Conservation (phyloP, 108 stramenopile genomes). For the Cyclotella atomus region DNA sequence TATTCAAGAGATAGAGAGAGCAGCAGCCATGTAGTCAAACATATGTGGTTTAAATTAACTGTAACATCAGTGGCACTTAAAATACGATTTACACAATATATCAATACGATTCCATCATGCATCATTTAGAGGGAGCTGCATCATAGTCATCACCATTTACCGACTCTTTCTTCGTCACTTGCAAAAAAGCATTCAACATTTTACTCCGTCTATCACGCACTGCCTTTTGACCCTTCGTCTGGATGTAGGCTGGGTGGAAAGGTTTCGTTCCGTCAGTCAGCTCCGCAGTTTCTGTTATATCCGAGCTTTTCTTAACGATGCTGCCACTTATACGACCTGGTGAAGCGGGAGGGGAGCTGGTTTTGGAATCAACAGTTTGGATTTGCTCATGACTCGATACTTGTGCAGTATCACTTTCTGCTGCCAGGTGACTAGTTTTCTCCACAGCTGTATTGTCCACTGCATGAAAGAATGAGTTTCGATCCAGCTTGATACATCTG, state of each 20-base stretch:
- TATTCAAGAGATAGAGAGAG: too few relatives aligned
- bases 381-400: neutral
- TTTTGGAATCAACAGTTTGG: neutral
- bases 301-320: neutral
- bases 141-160: neutral
- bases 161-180: constrained; percentile 7
- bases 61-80: too few relatives aligned
- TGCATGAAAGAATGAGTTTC: constrained; percentile 61
- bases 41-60: too few relatives aligned
- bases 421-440: constrained; percentile 20
- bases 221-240: constrained; percentile 19
- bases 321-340: neutral
- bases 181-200: constrained; percentile 39
- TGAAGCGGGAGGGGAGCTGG: neutral
- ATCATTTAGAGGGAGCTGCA: too few relatives aligned
- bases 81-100: too few relatives aligned
- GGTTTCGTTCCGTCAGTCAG: neutral
- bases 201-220: constrained; percentile 36
- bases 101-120: too few relatives aligned
- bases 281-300: neutral
- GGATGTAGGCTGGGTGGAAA: constrained; percentile 2
- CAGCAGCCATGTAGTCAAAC: too few relatives aligned
- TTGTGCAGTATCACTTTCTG: neutral
- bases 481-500: constrained; percentile 67
- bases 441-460: constrained; percentile 80